Conservation (phyloP, 2,329 filamentous ascomycete genomes). For the Helicocarpus griseus region DNA sequence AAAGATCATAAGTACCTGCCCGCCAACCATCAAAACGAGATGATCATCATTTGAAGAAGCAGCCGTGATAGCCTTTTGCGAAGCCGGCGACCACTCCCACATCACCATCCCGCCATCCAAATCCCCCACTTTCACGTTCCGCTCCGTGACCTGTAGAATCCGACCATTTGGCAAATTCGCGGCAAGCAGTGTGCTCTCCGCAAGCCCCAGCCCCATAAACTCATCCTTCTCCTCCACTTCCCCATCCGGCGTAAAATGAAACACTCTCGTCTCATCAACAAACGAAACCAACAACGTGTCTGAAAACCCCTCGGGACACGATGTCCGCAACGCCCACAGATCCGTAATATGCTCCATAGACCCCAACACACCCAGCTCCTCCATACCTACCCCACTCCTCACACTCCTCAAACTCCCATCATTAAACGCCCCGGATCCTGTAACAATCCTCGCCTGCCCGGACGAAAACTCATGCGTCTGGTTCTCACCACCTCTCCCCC, state of each 20-base stretch:
- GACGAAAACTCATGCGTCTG: conserved; percentile 87
- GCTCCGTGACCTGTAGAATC: conserved; percentile 67
- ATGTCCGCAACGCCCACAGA: conserved; percentile 58
- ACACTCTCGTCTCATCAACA: conserved; percentile 72
- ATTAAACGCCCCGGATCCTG: conserved; percentile 80
- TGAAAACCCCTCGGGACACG: conserved; percentile 31
- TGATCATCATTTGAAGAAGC: conserved; percentile 64
- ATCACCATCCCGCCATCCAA: conserved; percentile 36
- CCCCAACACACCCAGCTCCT: conserved; percentile 73
- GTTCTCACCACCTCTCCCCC: conserved; percentile 67
- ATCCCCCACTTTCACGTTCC: conserved; percentile 51
- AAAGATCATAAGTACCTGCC: conserved; percentile 61
- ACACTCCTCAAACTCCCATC: conserved; percentile 85
- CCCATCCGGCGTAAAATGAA: conserved; percentile 63
- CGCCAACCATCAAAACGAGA: conserved; percentile 66
- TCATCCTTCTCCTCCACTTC: conserved; percentile 79
- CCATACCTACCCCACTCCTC: conserved; percentile 83
- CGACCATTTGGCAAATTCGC: conserved; percentile 54
- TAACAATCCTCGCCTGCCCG: conserved; percentile 86
- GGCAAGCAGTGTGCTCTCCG: conserved; percentile 61
- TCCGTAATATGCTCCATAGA: conserved; percentile 66
- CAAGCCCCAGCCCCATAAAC: conserved; percentile 61
- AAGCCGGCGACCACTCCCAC: conserved; percentile 36
- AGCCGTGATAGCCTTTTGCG: conserved; percentile 55
- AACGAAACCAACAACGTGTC: conserved; percentile 76